phyloP scores from a whole-genome alignment of 768 basidiomycete species.

The Pleurotus tuber-regium region DNA sequence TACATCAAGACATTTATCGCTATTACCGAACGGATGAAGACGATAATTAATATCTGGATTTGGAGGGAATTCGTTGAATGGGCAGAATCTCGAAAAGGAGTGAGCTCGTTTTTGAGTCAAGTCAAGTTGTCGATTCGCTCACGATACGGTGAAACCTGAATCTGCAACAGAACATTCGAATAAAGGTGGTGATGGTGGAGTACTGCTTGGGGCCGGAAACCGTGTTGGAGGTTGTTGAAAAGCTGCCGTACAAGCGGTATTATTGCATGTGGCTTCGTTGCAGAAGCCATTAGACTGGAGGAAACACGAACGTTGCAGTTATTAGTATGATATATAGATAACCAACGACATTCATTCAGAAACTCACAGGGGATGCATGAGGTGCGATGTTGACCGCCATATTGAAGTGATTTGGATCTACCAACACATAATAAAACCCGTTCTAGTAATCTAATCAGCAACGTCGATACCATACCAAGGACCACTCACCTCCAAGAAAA shows the following conservation, averaged over 20 bases:
- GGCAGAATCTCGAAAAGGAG: neutral
- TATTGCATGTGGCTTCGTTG: slow-evolving; percentile 19
- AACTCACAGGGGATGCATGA: slow-evolving; percentile 14
- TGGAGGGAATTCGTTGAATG: neutral
- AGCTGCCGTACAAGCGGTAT: slow-evolving; percentile 21
- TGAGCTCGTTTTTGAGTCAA: neutral
- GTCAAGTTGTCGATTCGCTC: neutral
- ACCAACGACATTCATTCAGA: no score
- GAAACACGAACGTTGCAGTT: neutral
- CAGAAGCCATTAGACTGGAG: slow-evolving; percentile 22
- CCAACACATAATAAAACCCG: slow-evolving; percentile 29
- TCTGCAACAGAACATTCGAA: slow-evolving; percentile 20
- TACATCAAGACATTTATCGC: slow-evolving; percentile 4
- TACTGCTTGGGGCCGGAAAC: slow-evolving; percentile 19
- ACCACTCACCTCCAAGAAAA: slow-evolving; percentile 21
- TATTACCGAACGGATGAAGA: neutral
- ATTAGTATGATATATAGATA: neutral
- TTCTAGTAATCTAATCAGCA: slow-evolving; percentile 11
- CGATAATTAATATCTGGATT: no score
- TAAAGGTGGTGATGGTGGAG: slow-evolving; percentile 19
- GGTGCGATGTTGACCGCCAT: slow-evolving; percentile 23
- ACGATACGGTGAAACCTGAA: slow-evolving; percentile 25
- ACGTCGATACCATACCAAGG: neutral
- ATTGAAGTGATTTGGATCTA: slow-evolving; percentile 25
- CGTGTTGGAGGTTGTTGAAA: slow-evolving; percentile 22